These are phyloP conservation scores for Blastobotrys raffinosifermentans DNA, from an alignment of 1,139 yeast genomes.

Conservation along the genomic window DNA sequence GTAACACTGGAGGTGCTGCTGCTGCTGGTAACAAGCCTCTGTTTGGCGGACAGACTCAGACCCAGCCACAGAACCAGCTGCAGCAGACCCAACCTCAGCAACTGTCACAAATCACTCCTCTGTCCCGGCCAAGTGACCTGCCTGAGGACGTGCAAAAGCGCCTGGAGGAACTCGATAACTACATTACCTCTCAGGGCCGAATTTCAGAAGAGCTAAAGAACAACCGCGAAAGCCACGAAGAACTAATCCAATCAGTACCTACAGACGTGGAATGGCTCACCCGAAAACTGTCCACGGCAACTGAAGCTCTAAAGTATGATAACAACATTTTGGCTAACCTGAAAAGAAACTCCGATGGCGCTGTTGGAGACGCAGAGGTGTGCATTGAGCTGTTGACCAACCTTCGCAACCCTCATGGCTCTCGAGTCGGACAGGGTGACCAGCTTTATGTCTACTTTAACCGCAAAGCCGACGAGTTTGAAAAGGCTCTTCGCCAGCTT, in stretches of 20 bases:
- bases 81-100: slow-evolving; percentile 7
- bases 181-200: slow-evolving; percentile 76
- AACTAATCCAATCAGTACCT: slow-evolving; percentile 72
- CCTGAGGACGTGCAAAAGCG: slow-evolving; percentile 72
- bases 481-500: slow-evolving; percentile 58
- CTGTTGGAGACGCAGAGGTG: slow-evolving; percentile 52
- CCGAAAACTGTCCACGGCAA: slow-evolving; percentile 56
- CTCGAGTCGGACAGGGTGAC: slow-evolving; percentile 39
- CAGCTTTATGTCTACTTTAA: slow-evolving; percentile 52
- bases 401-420: slow-evolving; percentile 43
- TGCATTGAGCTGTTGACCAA: slow-evolving; percentile 63
- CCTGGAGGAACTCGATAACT: slow-evolving; percentile 74
- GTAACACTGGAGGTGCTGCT: slow-evolving; percentile 13
- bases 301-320: slow-evolving; percentile 66
- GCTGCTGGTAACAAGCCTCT: slow-evolving; percentile 19
- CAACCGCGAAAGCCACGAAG: slow-evolving; percentile 58
- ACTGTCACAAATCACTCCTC: slow-evolving; percentile 60
- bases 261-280: slow-evolving; percentile 71
- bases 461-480: slow-evolving; percentile 46
- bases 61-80: slow-evolving; percentile 28
- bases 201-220: slow-evolving; percentile 73
- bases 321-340: slow-evolving; percentile 45
- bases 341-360: slow-evolving; percentile 39
- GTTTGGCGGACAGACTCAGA: slow-evolving; percentile 22
- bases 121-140: slow-evolving; percentile 82